These are phyloP conservation scores for Fulvia fulva DNA, from an alignment of 2,329 filamentous ascomycete species.

Conservation along the genomic window DNA sequence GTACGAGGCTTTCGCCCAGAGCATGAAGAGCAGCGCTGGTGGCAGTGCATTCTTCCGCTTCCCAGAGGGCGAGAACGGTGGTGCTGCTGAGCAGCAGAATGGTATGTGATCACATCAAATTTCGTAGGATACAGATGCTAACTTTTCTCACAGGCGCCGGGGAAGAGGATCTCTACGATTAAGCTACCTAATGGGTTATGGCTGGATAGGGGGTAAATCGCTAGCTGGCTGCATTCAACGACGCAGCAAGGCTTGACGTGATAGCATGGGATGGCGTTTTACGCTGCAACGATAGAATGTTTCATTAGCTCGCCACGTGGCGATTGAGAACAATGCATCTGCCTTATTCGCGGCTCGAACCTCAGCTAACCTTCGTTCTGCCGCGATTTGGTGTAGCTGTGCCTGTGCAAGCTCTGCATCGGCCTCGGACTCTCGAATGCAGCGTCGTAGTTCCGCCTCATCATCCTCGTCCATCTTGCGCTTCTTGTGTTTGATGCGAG, in stretches of 20 bases:
- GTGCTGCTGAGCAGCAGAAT: conserved; percentile 34
- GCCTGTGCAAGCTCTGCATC: not conserved
- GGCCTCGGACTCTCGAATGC: not conserved
- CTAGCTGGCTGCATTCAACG: conserved; percentile 7
- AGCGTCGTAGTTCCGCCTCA: not conserved
- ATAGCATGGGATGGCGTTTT: conserved; percentile 14
- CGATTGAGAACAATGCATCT: conserved; percentile 7
- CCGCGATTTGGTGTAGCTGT: not conserved
- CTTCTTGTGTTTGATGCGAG: not conserved
- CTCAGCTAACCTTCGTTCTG: not conserved
- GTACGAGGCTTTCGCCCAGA: conserved; percentile 97
- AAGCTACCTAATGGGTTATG: conserved; percentile 34
- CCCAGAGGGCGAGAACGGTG: conserved; percentile 55
- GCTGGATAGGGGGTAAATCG: conserved; percentile 7
- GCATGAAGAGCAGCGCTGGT: conserved; percentile 96
- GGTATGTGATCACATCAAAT: conserved; percentile 34
- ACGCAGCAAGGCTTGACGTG: not conserved
- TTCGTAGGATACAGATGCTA: conserved; percentile 4
- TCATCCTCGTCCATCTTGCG: not conserved
- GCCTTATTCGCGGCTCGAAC: not conserved
- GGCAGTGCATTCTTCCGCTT: conserved; percentile 95
- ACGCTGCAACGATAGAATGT: conserved; percentile 16
- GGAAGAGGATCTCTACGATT: conserved; percentile 96
- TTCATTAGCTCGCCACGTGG: conserved; percentile 15
- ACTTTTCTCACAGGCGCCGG: conserved; percentile 68